These are phyloP conservation scores for Sclerospora graminicola DNA, from an alignment of 352 stramenopile genomes.

Conservation along the genomic window DNA sequence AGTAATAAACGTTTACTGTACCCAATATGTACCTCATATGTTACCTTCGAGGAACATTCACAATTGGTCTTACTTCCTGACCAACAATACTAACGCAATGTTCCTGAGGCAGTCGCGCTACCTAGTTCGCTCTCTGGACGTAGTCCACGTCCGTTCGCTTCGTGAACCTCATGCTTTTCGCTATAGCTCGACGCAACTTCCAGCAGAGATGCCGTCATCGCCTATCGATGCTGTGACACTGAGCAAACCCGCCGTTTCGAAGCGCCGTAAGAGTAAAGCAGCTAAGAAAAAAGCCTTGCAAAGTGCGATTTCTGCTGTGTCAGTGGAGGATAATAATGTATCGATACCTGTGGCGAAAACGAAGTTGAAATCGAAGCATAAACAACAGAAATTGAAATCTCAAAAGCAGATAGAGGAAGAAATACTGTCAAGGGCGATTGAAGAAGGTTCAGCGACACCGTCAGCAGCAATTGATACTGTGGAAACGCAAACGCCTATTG, in stretches of 20 bases:
- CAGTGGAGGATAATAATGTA: constrained; percentile 4
- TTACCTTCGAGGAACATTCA: constrained; percentile 2
- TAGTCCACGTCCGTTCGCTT: not conserved
- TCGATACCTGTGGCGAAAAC: not conserved
- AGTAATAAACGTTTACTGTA: too few species aligned
- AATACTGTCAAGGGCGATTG: constrained; percentile 18
- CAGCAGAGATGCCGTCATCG: not conserved
- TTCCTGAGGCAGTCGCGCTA: constrained; percentile 9
- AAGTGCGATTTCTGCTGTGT: not conserved
- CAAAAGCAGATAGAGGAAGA: constrained; percentile 30
- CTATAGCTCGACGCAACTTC: constrained; percentile 4
- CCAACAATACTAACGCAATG: constrained; percentile 13
- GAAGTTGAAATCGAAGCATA: constrained; percentile 3
- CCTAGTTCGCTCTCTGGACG: constrained; percentile 8
- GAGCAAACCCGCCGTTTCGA: constrained; percentile 17
- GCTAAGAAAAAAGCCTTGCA: constrained; percentile 17
- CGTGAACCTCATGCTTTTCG: constrained; percentile 1
- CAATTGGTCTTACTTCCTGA: not conserved
- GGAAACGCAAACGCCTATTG: not conserved
- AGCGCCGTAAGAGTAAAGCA: constrained; percentile 22
- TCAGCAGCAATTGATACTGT: not conserved
- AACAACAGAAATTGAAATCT: constrained; percentile 13
- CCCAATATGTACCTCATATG: too few species aligned
- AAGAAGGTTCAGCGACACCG: constrained; percentile 6
- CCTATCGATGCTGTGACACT: not conserved